These are phyloP conservation scores for Monosporascus cannonballus DNA, from an alignment of 2,329 filamentous ascomycete genomes.

Conservation along the genomic window DNA sequence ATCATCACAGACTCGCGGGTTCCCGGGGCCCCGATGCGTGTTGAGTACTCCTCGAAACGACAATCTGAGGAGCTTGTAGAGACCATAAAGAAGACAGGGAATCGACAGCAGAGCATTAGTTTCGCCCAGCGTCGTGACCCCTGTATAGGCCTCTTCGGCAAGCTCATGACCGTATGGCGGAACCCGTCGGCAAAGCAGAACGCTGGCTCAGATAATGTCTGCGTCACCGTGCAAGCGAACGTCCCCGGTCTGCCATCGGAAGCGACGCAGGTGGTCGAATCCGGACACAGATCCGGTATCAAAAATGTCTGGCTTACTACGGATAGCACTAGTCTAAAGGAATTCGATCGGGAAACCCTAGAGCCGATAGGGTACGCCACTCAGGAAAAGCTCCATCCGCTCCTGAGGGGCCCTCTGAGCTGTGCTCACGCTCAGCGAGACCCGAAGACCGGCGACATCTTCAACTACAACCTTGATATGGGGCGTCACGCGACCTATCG, in stretches of 20 bases:
- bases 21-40: conserved; percentile 28
- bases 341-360: conserved; percentile 63
- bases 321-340: conserved; percentile 51
- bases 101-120: conserved; percentile 43
- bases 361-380: conserved; percentile 61
- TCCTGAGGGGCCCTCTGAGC: conserved; percentile 60
- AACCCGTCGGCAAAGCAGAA: conserved; percentile 16
- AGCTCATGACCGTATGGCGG: conserved; percentile 58
- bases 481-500: conserved; percentile 56
- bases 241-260: conserved; percentile 48
- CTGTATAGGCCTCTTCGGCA: conserved; percentile 66
- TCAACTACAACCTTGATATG: conserved; percentile 74
- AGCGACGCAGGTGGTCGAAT: conserved; percentile 5
- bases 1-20: conserved; percentile 40
- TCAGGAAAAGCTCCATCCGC: conserved; percentile 59
- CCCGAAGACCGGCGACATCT: conserved; percentile 66
- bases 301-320: conserved; percentile 50
- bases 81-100: conserved; percentile 52
- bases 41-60: conserved; percentile 66
- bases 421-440: conserved; percentile 69
- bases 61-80: conserved; percentile 60
- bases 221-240: conserved; percentile 60
- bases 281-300: conserved; percentile 33
- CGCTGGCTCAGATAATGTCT: conserved; percentile 47
- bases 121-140: conserved; percentile 71